A percentile compares a stretch with the other conserved stretches of the same genome.
These are phyloP conservation scores for Pseudognaphalium luteoalbum DNA, from an alignment of 129 eudicot genomes.

Conservation along the genomic window DNA sequence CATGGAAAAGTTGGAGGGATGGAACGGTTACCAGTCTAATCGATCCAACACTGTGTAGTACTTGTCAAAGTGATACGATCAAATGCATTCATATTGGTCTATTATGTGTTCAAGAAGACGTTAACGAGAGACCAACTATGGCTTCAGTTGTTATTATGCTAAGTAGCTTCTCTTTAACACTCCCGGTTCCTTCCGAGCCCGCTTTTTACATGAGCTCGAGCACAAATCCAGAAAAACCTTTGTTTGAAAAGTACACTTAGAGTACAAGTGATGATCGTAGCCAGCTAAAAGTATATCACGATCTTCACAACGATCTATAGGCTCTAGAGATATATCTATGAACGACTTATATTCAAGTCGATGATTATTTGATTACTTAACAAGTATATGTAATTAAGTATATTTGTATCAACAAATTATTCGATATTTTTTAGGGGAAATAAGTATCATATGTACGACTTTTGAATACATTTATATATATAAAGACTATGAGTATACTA, in stretches of 20 bases:
- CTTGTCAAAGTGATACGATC: slow-evolving; percentile 28
- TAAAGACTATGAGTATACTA: too few species aligned
- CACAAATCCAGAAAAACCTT: neutral
- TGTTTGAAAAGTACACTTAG: neutral
- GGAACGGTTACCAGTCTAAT: slow-evolving; percentile 30
- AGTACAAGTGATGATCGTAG: neutral
- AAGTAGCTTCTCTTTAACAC: slow-evolving; percentile 39
- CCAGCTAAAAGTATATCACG: slow-evolving; percentile 8
- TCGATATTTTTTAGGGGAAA: too few species aligned
- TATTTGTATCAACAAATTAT: too few species aligned
- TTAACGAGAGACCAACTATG: slow-evolving; percentile 50
- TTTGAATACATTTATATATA: too few species aligned
- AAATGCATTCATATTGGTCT: slow-evolving; percentile 52
- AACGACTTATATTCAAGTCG: slow-evolving; percentile 3
- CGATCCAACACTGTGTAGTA: slow-evolving; percentile 36
- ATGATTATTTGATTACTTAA: neutral
- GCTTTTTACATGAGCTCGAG: slow-evolving; percentile 24
- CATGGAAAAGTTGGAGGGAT: slow-evolving; percentile 53
- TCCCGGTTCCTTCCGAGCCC: slow-evolving; percentile 42
- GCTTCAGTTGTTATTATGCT: slow-evolving; percentile 48
- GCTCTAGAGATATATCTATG: neutral
- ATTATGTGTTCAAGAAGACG: slow-evolving; percentile 55
- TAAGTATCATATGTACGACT: too few species aligned
- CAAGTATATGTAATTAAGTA: too few species aligned
- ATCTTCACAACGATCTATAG: slow-evolving; percentile 6